Evolutionary conservation across 129 eudicot genomes (phyloP).

Genomic region (Lactuca saligna): DNA sequence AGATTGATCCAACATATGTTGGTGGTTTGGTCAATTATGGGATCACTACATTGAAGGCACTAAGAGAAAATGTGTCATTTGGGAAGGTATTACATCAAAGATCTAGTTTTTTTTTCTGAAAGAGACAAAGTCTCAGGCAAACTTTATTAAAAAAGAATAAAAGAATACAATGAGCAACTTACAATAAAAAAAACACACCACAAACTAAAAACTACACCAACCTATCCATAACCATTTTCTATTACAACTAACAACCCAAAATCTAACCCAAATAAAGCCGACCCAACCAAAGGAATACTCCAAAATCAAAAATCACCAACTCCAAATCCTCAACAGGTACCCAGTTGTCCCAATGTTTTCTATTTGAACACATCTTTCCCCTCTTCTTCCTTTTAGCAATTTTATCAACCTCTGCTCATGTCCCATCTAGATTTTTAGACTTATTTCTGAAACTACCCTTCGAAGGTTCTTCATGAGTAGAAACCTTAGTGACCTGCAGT

Average conservation of each 20-base stretch:
- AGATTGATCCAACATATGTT: constrained; percentile 94
- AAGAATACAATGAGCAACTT: too few relatives aligned
- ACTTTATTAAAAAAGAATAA: too few relatives aligned
- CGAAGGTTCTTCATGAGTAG: constrained; percentile 30
- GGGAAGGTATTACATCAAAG: constrained; percentile 58
- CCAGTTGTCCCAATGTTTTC: constrained; percentile 30
- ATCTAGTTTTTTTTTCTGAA: neutral
- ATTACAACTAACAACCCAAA: too few relatives aligned
- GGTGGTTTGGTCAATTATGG: constrained; percentile 95
- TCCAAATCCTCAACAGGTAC: too few relatives aligned
- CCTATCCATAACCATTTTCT: too few relatives aligned
- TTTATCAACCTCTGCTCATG: constrained; percentile 20
- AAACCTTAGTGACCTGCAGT: constrained; percentile 35
- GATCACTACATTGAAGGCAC: constrained; percentile 75
- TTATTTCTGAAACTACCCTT: constrained; percentile 33
- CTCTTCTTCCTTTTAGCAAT: constrained; percentile 62
- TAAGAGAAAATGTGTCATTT: constrained; percentile 78
- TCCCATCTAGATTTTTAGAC: constrained; percentile 27
- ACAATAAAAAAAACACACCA: too few relatives aligned
- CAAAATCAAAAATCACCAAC: too few relatives aligned
- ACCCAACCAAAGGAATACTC: too few relatives aligned
- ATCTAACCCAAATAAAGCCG: too few relatives aligned
- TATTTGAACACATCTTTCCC: constrained; percentile 39
- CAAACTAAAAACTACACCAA: too few relatives aligned
- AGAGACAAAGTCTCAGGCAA: too few relatives aligned